Evolutionary conservation across 306 rosid species (phyloP), one percentile per base, ranked within the genome.

Genomic region (Cercis canadensis): DNA sequence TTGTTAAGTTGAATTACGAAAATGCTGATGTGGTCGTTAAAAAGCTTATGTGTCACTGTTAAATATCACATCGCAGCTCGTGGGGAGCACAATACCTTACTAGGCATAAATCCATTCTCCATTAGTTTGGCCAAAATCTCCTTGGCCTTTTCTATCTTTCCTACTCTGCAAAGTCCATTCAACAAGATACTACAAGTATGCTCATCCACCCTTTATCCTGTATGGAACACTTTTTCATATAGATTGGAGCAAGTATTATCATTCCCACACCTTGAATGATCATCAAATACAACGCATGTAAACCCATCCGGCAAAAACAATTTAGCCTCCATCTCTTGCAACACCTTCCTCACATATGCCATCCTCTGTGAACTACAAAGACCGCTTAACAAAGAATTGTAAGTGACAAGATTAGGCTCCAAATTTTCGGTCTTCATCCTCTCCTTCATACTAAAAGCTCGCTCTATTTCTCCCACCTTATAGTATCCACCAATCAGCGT

Each of bases 401-500:
- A 92, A 0, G 97, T 90, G 50, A 90, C 63, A 33, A 77, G 39
- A 82, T 67, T 90, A 4, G 82, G 80, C 72, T 57, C 75, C 77
- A 86, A 80, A 67, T 86, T 76, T 32, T 70, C 75, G 7, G 51
- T 62, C 81, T 70, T 83, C 96, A 92, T 92, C 80, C 82, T 78
- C 64, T 74, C 85, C 57, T 70, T 87, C 81, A 90, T 76, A 43
- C 72, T 62, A 65, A 87, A 89, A 57, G 88, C 96, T 68, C 69
- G 78, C 45, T 84, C 92, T 57, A 85, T 17, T 47, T 84, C 86
- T 67, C 92, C 88, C 72, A 33, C 85, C 75, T 87, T 92, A 76
- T 78, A 92, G 52, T 75, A 87, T 53, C 95, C 96, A 75, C 81
- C 87, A 49, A 89, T 83, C 59, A 87, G 64, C 6, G 90, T 87